Conservation (phyloP, 179 eudicot species). For the Silene noctiflora region DNA sequence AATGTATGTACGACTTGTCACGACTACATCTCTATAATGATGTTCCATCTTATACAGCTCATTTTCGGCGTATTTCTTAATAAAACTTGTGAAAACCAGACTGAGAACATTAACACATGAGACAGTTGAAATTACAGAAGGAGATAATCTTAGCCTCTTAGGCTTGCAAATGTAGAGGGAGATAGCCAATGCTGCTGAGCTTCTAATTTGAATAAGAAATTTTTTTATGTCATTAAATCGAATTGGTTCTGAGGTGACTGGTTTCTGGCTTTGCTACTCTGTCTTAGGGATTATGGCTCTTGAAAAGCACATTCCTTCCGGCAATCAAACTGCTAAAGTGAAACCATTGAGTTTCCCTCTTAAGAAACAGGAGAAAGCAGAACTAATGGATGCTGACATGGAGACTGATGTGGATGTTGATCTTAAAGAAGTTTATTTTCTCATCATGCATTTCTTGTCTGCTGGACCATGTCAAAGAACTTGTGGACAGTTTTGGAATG, state of each 20-base stretch:
- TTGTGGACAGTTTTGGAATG: slow-evolving; percentile 97
- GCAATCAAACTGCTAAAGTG: slow-evolving; percentile 40
- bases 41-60: background rate
- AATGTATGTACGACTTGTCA: background rate
- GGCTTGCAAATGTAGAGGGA: background rate
- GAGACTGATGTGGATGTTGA: slow-evolving; percentile 71
- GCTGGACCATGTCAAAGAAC: slow-evolving; percentile 93
- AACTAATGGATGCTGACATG: slow-evolving; percentile 34
- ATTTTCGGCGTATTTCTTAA: background rate
- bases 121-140: background rate
- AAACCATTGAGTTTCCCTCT: slow-evolving; percentile 56
- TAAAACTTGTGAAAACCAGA: background rate
- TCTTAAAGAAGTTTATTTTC: slow-evolving; percentile 75
- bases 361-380: slow-evolving; percentile 51
- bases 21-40: background rate
- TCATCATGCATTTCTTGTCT: slow-evolving; percentile 92
- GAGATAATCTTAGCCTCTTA: background rate
- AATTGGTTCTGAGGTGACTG: slow-evolving; percentile 14
- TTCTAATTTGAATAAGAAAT: background rate
- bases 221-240: background rate
- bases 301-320: slow-evolving; percentile 53
- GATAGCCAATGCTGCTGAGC: background rate
- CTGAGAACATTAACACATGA: background rate
- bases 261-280: slow-evolving; percentile 16
- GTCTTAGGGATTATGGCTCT: slow-evolving; percentile 69